Evolutionary conservation across 352 stramenopile genomes (phyloP).

Genomic region (Globisporangium lucens): DNA sequence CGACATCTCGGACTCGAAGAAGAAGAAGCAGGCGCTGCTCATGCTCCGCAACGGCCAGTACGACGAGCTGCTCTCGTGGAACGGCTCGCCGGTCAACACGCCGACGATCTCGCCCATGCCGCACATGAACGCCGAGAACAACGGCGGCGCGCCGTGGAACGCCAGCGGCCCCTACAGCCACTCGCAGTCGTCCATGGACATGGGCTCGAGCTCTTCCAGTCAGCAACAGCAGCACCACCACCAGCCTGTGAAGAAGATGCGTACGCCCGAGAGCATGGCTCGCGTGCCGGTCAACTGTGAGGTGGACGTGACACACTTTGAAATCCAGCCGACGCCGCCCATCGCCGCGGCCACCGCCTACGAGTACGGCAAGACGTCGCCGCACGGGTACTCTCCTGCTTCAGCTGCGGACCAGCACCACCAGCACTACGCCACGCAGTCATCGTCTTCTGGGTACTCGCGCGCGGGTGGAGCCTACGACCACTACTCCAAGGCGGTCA

Average conservation of each 20-base stretch:
- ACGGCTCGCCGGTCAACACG: conserved; percentile 39
- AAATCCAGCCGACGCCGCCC: conserved; percentile 17
- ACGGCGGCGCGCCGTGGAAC: conserved; percentile 23
- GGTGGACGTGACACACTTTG: conserved; percentile 14
- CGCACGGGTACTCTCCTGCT: conserved; percentile 16
- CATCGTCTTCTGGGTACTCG: conserved; percentile 9
- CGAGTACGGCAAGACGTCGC: conserved; percentile 23
- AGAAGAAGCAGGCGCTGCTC: conserved; percentile 75
- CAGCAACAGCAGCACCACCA: conserved; percentile 22
- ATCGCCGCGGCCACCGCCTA: conserved; percentile 14
- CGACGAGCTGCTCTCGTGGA: conserved; percentile 69
- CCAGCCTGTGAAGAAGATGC: conserved; percentile 48
- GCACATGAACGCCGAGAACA: conserved; percentile 12
- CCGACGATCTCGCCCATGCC: conserved; percentile 42
- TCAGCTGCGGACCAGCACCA: conserved; percentile 8
- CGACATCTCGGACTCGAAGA: conserved; percentile 79
- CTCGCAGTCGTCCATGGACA: conserved; percentile 5
- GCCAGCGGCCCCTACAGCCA: conserved; percentile 9
- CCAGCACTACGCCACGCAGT: conserved; percentile 8
- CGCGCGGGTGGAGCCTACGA: conserved; percentile 8
- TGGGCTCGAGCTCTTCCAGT: neutral
- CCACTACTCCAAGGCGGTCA: conserved; percentile 16
- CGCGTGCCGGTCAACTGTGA: conserved; percentile 11
- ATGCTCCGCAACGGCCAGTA: conserved; percentile 76
- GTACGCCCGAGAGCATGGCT: conserved; percentile 34